These are phyloP conservation scores for Alternaria infectoria DNA, from an alignment of 2,329 filamentous ascomycete genomes.

Conservation along the genomic window DNA sequence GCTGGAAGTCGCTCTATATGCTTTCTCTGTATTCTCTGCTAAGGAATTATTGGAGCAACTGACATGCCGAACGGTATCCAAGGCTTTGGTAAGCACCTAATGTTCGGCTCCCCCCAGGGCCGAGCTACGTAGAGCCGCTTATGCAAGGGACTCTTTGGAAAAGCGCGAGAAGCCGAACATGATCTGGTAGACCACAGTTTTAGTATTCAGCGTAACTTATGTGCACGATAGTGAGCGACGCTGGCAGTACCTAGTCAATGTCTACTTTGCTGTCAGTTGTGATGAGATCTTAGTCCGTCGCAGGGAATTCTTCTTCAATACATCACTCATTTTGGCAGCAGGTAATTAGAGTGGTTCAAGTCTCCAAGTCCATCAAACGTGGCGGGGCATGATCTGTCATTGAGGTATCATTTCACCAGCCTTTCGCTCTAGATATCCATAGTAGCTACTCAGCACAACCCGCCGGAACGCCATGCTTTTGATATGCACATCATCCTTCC, in stretches of 20 bases:
- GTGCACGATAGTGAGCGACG: neutral
- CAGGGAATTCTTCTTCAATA: neutral
- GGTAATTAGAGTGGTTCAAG: neutral
- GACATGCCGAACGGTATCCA: neutral
- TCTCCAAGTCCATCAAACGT: slow-evolving; percentile 16
- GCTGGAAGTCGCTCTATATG: neutral
- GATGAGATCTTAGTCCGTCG: neutral
- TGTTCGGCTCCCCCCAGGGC: slow-evolving; percentile 12
- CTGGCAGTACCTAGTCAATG: neutral
- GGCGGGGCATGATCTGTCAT: slow-evolving; percentile 44
- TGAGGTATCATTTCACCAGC: slow-evolving; percentile 45
- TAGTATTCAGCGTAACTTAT: neutral
- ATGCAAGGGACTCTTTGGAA: neutral
- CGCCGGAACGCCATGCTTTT: slow-evolving; percentile 46
- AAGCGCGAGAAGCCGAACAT: slow-evolving; percentile 1
- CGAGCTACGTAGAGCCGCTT: slow-evolving; percentile 7
- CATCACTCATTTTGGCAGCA: neutral
- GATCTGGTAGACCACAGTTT: neutral
- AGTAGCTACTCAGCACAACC: slow-evolving; percentile 42
- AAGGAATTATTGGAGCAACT: neutral
- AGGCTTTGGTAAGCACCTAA: neutral
- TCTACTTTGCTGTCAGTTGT: neutral
- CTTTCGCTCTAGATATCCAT: slow-evolving; percentile 37
- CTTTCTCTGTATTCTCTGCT: neutral
- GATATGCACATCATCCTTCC: slow-evolving; percentile 35